Evolutionary conservation across 768 basidiomycete species (phyloP).

Genomic region (Tylopilus rubrobrunneus): DNA sequence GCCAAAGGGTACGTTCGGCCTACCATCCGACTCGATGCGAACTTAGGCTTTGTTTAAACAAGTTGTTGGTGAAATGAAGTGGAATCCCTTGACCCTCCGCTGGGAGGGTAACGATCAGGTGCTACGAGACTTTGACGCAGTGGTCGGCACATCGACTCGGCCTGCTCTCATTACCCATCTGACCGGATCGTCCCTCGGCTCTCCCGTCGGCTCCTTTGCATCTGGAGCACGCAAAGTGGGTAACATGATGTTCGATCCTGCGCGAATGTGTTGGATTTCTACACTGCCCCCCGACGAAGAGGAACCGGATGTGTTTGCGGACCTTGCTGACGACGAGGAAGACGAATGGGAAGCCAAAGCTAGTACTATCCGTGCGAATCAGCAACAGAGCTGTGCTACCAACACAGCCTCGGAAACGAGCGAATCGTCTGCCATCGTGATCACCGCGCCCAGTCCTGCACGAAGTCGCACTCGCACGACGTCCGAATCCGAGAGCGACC

Average conservation of each 20-base stretch:
- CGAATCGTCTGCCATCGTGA: conserved; percentile 26
- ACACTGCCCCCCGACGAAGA: conserved; percentile 82
- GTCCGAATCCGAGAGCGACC: conserved; percentile 70
- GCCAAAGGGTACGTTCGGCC: conserved; percentile 62
- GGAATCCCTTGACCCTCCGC: conserved; percentile 84
- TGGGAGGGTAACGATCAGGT: conserved; percentile 98
- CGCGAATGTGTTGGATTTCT: conserved; percentile 94
- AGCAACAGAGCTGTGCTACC: conserved; percentile 37
- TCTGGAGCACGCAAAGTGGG: conserved; percentile 88
- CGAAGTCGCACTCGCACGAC: conserved; percentile 60
- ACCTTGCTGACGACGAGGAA: conserved; percentile 88
- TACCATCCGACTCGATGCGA: conserved; percentile 1
- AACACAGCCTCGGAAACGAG: conserved; percentile 27
- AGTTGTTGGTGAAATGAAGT: conserved; percentile 97
- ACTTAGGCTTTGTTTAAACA: conserved; percentile 15
- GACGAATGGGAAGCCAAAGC: conserved; percentile 68
- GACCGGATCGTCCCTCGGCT: conserved; percentile 82
- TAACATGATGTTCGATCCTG: conserved; percentile 96
- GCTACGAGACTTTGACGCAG: conserved; percentile 84
- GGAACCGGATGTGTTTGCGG: conserved; percentile 94
- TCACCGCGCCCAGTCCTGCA: conserved; percentile 55
- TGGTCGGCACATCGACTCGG: conserved; percentile 76
- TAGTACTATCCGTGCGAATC: conserved; percentile 72
- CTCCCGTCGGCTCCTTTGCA: conserved; percentile 69
- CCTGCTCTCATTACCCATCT: conserved; percentile 96